Evolutionary conservation across 2,329 filamentous ascomycete genomes (phyloP), one percentile per base, ranked within the genome.

Genomic region (Diaporthe vaccinii): DNA sequence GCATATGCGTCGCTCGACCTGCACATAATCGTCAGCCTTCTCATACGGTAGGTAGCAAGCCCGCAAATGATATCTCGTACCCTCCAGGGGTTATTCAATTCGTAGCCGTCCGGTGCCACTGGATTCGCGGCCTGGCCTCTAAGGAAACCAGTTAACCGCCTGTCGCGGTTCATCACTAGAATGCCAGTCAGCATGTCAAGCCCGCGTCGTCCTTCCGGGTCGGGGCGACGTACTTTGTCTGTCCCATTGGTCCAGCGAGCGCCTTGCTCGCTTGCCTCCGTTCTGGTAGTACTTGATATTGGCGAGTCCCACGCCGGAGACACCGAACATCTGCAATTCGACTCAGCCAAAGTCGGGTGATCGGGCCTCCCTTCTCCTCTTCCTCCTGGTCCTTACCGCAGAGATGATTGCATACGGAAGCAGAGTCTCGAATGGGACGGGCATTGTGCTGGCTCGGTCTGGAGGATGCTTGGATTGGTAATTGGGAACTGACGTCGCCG

Each of bases 321-420:
- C 84, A 77, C 90, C 89, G 78, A 92, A 93, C 91, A 92, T 92
- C 91, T 93, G 80, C 10, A 72, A 78, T 69, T 51, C 28, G 36
- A 34, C 51, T 71, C 41, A 65, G 31, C 51, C 67, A 36, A 73
- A 61, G 55, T 59, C 75, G 51, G 70, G 31, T 57, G 61, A 46
- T 55, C 28, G 20, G 74, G 68, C 44, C 46, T 78, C 76, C n/a
- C 14, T 9, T 41, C 46, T 55, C 65, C 14, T 69, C 34, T 14
- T 5, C 31, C 22, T 22, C 34, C 49, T 28, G 17, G 10, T 22
- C 3, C 89, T 83, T 87, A 92, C 91, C 81, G 84, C 86, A 80
- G 90, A 83, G 83, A 92, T 90, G 87, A 93, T 92, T 83, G 85
- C 91, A 83, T 92, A 92, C 58, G 91, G 91, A 84, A 93, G 86